Conservation (phyloP, 2,329 filamentous ascomycete species). For the Aspergillus pseudoterreus region DNA sequence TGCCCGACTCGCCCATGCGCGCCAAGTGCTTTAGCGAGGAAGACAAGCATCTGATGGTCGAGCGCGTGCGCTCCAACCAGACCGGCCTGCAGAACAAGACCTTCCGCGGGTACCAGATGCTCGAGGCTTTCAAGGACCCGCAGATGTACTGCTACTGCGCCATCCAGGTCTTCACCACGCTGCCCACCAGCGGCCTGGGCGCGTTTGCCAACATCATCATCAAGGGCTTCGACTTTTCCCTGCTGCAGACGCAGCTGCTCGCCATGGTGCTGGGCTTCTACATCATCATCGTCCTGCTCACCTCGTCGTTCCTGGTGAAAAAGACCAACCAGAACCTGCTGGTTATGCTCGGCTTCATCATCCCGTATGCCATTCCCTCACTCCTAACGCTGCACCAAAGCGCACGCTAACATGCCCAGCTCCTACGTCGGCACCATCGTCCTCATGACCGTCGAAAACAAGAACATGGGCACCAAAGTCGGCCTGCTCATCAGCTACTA, state of each 20-base stretch:
- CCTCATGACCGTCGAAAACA: constrained; percentile 64
- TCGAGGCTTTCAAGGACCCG: constrained; percentile 60
- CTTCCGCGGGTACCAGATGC: constrained; percentile 53
- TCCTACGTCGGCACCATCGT: constrained; percentile 70
- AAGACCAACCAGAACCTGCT: constrained; percentile 66
- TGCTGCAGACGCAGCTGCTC: constrained; percentile 67
- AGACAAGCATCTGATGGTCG: constrained; percentile 62
- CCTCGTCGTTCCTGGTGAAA: constrained; percentile 65
- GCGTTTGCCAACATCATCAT: constrained; percentile 74
- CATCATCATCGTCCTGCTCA: constrained; percentile 67
- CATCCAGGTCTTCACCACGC: constrained; percentile 67
- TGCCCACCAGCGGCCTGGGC: constrained; percentile 69
- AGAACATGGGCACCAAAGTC: constrained; percentile 55
- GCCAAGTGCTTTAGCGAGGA: constrained; percentile 66
- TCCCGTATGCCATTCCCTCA: constrained; percentile 53
- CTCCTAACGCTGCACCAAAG: neutral
- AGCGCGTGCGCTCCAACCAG: constrained; percentile 59
- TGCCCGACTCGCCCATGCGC: constrained; percentile 68
- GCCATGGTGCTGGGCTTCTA: constrained; percentile 70
- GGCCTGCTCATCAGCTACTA: constrained; percentile 72
- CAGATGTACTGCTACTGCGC: constrained; percentile 63
- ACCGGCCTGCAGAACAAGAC: constrained; percentile 58
- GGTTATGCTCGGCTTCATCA: constrained; percentile 62
- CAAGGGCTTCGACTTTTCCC: constrained; percentile 61
- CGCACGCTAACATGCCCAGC: constrained; percentile 30